Conservation (phyloP, 2,329 filamentous ascomycete genomes). For the Huntiella bhutanensis region DNA sequence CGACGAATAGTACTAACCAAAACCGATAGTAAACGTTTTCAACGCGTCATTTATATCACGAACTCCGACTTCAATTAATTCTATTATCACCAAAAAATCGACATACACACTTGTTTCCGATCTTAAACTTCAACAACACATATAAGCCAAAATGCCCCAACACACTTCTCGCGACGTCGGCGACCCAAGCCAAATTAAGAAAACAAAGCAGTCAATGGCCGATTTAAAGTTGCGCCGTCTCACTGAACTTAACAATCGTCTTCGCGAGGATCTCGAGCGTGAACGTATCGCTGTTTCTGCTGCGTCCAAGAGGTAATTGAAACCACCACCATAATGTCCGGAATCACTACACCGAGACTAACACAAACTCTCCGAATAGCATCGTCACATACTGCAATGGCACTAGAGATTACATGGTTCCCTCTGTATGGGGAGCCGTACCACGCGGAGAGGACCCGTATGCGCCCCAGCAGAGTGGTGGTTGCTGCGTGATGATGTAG, state of each 20-base stretch:
- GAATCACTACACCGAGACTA: neutral
- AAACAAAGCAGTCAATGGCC: constrained; percentile 98
- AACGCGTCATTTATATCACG: neutral
- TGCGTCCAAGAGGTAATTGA: constrained; percentile 61
- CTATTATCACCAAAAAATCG: neutral
- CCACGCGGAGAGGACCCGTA: constrained; percentile 97
- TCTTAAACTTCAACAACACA: neutral
- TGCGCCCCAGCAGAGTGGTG: constrained; percentile 76
- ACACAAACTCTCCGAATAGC: constrained; percentile 27
- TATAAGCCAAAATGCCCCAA: constrained; percentile 34
- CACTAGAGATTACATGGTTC: constrained; percentile 97
- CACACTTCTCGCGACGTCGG: constrained; percentile 49
- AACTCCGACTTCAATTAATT: neutral
- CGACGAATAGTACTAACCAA: neutral
- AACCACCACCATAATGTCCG: neutral
- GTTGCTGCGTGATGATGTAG: constrained; percentile 94
- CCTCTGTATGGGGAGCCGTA: constrained; percentile 86
- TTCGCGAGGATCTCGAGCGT: constrained; percentile 89
- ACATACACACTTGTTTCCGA: neutral
- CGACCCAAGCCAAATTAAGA: constrained; percentile 53
- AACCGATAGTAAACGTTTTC: neutral
- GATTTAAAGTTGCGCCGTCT: constrained; percentile 91
- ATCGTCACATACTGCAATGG: constrained; percentile 97
- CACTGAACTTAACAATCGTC: constrained; percentile 88
- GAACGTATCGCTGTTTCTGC: constrained; percentile 92